Percentiles rank a stretch among this genome's conserved stretches.
Evolutionary conservation across 2,329 filamentous ascomycete genomes (phyloP).

Genomic region (Coniochaeta ligniaria): DNA sequence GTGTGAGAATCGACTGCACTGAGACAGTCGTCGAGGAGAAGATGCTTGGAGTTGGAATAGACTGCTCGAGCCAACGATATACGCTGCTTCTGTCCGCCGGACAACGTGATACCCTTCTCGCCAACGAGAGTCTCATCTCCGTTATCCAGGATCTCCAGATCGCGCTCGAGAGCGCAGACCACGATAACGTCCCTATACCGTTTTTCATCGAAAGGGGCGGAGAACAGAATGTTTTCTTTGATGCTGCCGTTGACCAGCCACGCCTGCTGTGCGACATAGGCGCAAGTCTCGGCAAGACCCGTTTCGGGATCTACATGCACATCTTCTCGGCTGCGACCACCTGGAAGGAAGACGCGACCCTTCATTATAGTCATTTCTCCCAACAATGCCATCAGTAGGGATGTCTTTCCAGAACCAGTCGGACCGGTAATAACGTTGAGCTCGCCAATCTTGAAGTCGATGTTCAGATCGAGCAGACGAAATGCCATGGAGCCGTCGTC

Average conservation of each 20-base stretch:
- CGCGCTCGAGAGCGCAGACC: slow-evolving; percentile 84
- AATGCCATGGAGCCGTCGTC: slow-evolving; percentile 67
- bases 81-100: slow-evolving; percentile 93
- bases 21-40: slow-evolving; percentile 89
- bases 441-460: slow-evolving; percentile 77
- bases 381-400: slow-evolving; percentile 87
- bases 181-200: slow-evolving; percentile 84
- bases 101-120: slow-evolving; percentile 94
- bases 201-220: slow-evolving; percentile 69
- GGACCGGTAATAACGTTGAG: slow-evolving; percentile 90
- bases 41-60: slow-evolving; percentile 89
- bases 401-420: slow-evolving; percentile 93
- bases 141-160: slow-evolving; percentile 84
- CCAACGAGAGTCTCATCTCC: slow-evolving; percentile 92
- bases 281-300: slow-evolving; percentile 81
- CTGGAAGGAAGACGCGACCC: slow-evolving; percentile 78
- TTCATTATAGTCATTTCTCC: slow-evolving; percentile 89
- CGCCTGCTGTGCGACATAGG: slow-evolving; percentile 93
- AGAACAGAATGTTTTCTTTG: slow-evolving; percentile 92
- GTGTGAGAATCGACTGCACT: slow-evolving; percentile 97
- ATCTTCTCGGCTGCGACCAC: slow-evolving; percentile 79
- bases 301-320: slow-evolving; percentile 75
- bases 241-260: slow-evolving; percentile 97
- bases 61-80: slow-evolving; percentile 94
- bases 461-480: slow-evolving; percentile 72